phyloP scores from a whole-genome alignment of 805 yeast genomes.

The Spathaspora passalidarum region DNA sequence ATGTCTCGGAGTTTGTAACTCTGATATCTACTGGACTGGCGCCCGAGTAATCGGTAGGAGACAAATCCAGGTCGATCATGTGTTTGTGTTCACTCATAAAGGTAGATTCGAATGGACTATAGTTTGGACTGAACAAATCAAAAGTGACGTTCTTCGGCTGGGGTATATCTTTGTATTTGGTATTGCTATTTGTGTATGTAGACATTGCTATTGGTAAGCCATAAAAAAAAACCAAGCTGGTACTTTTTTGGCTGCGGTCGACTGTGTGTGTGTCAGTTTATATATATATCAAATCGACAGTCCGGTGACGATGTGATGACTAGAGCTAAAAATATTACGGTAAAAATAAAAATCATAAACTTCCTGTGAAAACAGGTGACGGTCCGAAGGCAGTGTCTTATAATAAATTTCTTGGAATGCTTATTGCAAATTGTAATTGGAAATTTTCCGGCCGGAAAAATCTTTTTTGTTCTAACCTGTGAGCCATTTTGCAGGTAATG shows the following conservation, averaged over 20 bases:
- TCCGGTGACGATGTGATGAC: background rate
- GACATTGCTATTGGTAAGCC: background rate
- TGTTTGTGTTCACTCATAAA: background rate
- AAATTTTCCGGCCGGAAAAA: background rate
- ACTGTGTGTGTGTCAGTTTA: background rate
- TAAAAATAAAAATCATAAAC: background rate
- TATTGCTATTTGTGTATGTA: background rate
- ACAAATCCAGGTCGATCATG: background rate
- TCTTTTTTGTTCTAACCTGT: background rate
- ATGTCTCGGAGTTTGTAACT: constrained; percentile 13
- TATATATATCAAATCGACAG: background rate
- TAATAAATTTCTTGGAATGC: background rate
- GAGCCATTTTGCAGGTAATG: background rate
- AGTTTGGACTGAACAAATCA: background rate
- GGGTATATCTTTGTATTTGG: background rate
- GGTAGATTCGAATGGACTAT: background rate
- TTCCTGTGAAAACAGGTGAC: background rate
- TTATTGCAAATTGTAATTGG: background rate
- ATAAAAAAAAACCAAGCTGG: background rate
- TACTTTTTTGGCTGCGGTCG: background rate
- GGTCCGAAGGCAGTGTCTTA: background rate
- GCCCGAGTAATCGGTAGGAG: background rate
- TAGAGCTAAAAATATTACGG: background rate
- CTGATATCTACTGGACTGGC: constrained; percentile 1
- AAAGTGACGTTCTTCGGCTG: background rate